Evolutionary conservation across 208 protist genomes (phyloP).

Genomic region (Trypanosoma cruzi): DNA sequence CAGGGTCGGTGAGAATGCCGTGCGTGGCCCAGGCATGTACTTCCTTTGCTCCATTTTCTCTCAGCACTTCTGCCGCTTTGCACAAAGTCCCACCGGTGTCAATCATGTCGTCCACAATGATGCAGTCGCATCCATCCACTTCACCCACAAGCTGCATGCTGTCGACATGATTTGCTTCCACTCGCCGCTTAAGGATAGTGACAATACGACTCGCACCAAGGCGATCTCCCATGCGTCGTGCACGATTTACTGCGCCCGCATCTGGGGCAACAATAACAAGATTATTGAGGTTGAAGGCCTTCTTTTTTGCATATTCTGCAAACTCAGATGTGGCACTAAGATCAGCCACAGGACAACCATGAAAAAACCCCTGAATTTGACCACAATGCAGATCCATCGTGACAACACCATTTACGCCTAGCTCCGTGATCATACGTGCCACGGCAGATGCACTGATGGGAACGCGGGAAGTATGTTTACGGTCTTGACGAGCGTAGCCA

Average conservation of each 20-base stretch:
- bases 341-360: constrained; percentile 93
- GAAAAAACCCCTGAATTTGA: constrained; percentile 97
- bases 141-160: constrained; percentile 96
- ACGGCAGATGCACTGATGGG: constrained; percentile 96
- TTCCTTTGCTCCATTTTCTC: constrained; percentile 92
- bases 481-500: constrained; percentile 96
- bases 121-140: constrained; percentile 92
- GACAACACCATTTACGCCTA: constrained; percentile 92
- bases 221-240: constrained; percentile 81
- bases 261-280: constrained; percentile 96
- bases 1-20: constrained; percentile 94
- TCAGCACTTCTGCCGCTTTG: constrained; percentile 95
- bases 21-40: constrained; percentile 95
- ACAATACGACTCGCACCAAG: constrained; percentile 90
- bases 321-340: constrained; percentile 89
- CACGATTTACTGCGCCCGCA: constrained; percentile 95
- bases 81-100: constrained; percentile 96
- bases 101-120: constrained; percentile 99
- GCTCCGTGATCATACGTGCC: constrained; percentile 91
- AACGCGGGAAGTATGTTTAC: constrained; percentile 94
- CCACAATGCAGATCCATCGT: constrained; percentile 95
- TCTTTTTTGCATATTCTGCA: constrained; percentile 78
- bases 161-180: constrained; percentile 92
- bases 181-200: constrained; percentile 95
- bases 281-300: constrained; percentile 69